Evolutionary conservation across 2,329 filamentous ascomycete species (phyloP), one percentile per base, ranked within the genome.

Genomic region (Macroventuria anomochaeta): DNA sequence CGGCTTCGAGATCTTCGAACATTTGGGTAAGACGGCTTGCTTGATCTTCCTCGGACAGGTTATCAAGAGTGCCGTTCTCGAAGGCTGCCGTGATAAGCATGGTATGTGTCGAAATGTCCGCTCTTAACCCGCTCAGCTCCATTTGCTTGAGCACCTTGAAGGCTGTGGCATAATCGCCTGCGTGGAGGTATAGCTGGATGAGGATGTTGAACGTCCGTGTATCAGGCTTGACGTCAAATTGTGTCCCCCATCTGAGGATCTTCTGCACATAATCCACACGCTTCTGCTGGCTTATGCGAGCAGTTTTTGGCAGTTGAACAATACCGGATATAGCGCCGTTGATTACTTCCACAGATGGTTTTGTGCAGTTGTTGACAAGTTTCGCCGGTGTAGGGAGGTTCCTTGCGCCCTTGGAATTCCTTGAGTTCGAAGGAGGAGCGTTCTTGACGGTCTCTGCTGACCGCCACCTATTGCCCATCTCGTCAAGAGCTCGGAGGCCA

Each of bases 41-140:
- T 68, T 88, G 86, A 47, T 85, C 79, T 10, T 78, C 71, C 0
- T 78, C 71, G 2, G 76, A 69, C 40, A 79, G 66, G 23, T 61
- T 43, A 31, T 74, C 65, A 34, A 84, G 73, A 62, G 57, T 76
- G 67, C 64, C 84, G 75, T 55, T 83, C 72, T 65, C 82, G 63
- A 83, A 80, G 15, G 81, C 66, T 17, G 76, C 83, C 34, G 88
- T 85, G 7, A 95, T 78, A 51, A 95, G 80, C 57, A 91, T 85
- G 18, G 86, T 89, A 71, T 90, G 90, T 0, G 91, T 95, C 5
- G 82, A 82, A n/a, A 81, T 78, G 69, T 92, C 85, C 1, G 87
- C 82, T 25, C 79, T 61, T 23, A 91, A 71, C 2, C 79, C 79
- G 13, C 80, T 73, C 2, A 69, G 58, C 32, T 81, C 75, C 89